Conservation (phyloP, 177 flowering plant species). For the Tripterygium wilfordii region DNA sequence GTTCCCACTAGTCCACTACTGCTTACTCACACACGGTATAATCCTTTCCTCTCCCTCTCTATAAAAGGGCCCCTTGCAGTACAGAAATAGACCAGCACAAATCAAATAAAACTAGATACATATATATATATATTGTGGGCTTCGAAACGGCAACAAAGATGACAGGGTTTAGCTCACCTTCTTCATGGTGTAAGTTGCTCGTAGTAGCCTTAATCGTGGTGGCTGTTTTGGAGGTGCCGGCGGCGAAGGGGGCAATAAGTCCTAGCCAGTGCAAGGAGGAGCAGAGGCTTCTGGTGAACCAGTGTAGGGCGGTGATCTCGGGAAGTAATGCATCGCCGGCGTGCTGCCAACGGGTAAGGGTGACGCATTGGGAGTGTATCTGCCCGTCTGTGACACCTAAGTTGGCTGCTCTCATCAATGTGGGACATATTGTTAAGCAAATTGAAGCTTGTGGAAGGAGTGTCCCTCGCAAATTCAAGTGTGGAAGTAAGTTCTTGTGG, state of each 20-base stretch:
- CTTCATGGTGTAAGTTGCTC: conserved; percentile 1
- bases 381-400: conserved; percentile 12
- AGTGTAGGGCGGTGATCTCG: conserved; percentile 1
- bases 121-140: too few relatives aligned
- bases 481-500: conserved; percentile 10
- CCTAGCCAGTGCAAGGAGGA: conserved; percentile 13
- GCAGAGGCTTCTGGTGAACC: neutral
- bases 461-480: conserved; percentile 12
- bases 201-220: neutral
- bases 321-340: conserved; percentile 1
- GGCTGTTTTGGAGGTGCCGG: neutral
- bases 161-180: too few relatives aligned
- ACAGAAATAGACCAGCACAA: too few relatives aligned
- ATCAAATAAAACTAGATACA: too few relatives aligned
- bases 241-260: conserved; percentile 2
- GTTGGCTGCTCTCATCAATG: conserved; percentile 4
- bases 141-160: too few relatives aligned
- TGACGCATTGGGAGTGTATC: conserved; percentile 8
- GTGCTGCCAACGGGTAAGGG: conserved; percentile 7
- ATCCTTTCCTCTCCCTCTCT: too few relatives aligned
- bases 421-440: conserved; percentile 1
- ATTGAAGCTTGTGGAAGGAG: conserved; percentile 11
- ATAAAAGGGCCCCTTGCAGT: too few relatives aligned
- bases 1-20: too few relatives aligned
- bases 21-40: too few relatives aligned